These are phyloP conservation scores for Geranium incanum DNA, from an alignment of 441 rosid genomes.

Conservation along the genomic window DNA sequence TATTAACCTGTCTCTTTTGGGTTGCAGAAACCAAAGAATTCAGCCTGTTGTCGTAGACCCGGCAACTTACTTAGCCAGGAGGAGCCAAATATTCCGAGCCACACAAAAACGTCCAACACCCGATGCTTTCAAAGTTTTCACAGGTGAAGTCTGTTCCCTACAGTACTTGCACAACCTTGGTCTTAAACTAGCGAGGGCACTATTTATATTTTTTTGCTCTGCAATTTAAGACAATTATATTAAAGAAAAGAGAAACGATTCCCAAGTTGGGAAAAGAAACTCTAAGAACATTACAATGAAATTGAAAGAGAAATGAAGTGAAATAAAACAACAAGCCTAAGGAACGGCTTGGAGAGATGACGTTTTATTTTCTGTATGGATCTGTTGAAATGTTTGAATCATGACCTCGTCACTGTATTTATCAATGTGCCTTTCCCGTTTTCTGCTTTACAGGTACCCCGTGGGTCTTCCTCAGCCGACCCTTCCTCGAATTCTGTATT, in stretches of 20 bases:
- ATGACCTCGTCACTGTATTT: not conserved
- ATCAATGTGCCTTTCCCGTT: not conserved
- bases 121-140: constrained; percentile 74
- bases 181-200: not conserved
- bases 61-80: constrained; percentile 61
- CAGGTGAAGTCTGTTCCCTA: constrained; percentile 43
- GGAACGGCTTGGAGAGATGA: no score
- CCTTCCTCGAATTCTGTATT: constrained; percentile 71
- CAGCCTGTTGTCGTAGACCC: constrained; percentile 83
- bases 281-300: no score
- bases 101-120: constrained; percentile 67
- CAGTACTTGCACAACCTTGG: not conserved
- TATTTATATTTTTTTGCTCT: no score
- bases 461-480: constrained; percentile 68
- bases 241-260: not conserved
- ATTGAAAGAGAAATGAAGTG: no score
- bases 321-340: no score
- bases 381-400: not conserved
- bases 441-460: constrained; percentile 54
- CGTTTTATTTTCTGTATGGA: no score
- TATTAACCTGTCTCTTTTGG: constrained; percentile 5
- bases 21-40: constrained; percentile 58
- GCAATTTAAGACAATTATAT: no score
- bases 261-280: no score
- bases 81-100: constrained; percentile 69